A percentile compares a stretch with the other conserved stretches of the same genome.
Evolutionary conservation across 2,329 filamentous ascomycete species (phyloP).

Genomic region (Ophiostoma piceae): DNA sequence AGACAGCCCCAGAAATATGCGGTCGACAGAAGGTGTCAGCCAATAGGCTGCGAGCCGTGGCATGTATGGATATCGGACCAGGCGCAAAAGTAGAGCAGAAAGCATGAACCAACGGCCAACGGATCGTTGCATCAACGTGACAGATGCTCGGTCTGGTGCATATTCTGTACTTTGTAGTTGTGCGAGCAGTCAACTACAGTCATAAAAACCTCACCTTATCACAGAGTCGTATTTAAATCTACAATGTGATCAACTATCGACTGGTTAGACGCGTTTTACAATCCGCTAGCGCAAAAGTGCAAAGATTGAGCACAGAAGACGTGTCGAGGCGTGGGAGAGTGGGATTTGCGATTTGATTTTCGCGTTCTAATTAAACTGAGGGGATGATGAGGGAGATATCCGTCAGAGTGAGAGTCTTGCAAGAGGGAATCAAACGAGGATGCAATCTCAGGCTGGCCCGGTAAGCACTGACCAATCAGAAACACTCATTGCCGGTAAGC

Average conservation of each 20-base stretch:
- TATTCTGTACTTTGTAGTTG: not conserved
- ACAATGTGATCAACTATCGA: not conserved
- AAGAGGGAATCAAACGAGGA: not conserved
- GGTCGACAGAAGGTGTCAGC: not conserved
- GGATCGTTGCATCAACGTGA: not conserved
- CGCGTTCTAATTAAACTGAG: conserved; percentile 22
- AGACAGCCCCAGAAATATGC: not conserved
- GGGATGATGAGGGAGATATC: not conserved
- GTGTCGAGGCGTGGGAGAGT: conserved; percentile 13
- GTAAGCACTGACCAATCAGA: not conserved
- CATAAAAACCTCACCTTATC: not conserved
- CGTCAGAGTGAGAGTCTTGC: not conserved
- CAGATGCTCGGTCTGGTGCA: not conserved
- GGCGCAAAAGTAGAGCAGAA: too few species aligned
- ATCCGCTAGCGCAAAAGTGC: not conserved
- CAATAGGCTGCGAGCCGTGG: not conserved
- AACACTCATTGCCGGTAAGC: not conserved
- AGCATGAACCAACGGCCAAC: not conserved
- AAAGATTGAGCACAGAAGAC: conserved; percentile 7
- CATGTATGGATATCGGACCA: too few species aligned
- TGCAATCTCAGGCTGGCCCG: not conserved
- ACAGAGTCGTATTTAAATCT: conserved; percentile 17
- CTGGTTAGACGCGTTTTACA: conserved; percentile 18
- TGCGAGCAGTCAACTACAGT: too few species aligned
- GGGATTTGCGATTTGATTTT: conserved; percentile 10